Evolutionary conservation across 2,329 filamentous ascomycete genomes (phyloP), one percentile per base, ranked within the genome.

Genomic region (Annulohypoxylon truncatum): DNA sequence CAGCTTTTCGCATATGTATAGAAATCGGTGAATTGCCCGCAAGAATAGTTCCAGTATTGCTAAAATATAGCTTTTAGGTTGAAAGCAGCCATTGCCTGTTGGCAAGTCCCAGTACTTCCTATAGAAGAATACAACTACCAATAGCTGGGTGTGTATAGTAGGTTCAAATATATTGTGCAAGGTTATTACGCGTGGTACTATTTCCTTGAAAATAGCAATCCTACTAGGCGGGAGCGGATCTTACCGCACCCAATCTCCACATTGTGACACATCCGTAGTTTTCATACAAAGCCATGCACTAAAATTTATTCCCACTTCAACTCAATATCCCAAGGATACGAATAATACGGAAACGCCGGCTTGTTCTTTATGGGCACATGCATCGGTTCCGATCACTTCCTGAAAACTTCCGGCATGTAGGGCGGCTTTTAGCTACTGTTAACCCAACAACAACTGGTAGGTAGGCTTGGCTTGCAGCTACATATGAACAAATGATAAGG

Each of bases 211-310:
- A 20, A 13, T 12, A 22, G 40, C 4, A 44, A 22, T 7, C 24
- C 2, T 12, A 12, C 24, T n/a, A 6, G 10, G 9, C n/a, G 26
- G 15, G 13, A 10, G 6, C 15, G 13, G 24, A 29, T 5, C 1
- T 29, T 4, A 40, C 12, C 54, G 20, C 58, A 67, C 65, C 61
- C 65, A 67, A 53, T 72, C 61, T 46, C 66, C 69, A 9, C 66
- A 67, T 50, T 72, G 67, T 1, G 64, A 47, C 4, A 55, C 66
- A n/a, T n/a, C n/a, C 29, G 55, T 77, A 78, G 50, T 64, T 31
- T 4, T 66, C 47, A 50, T 79, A 79, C 29, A 31, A 31, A 31
- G 8, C 8, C 29, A 5, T 31, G 8, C 29, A n/a, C n/a, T n/a
- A n/a, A n/a, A n/a, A n/a, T n/a, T n/a, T n/a, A n/a, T n/a, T n/a